phyloP scores from a whole-genome alignment of 1,284 basidiomycete genomes.

The Crucibulum parvulum region DNA sequence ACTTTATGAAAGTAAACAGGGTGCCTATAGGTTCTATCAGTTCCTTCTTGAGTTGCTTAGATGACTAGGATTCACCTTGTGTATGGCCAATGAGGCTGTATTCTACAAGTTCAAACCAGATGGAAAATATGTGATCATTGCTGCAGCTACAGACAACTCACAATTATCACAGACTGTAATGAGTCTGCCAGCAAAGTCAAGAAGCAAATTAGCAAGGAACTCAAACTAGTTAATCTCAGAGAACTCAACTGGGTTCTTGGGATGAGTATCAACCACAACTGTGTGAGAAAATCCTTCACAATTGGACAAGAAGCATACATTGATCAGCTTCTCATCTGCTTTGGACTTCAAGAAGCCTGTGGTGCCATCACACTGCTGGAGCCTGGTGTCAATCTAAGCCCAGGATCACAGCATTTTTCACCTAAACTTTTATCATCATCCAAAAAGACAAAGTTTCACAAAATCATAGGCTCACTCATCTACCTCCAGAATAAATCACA shows the following conservation, averaged over 20 bases:
- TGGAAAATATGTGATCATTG: constrained; percentile 26
- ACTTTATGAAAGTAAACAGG: constrained; percentile 36
- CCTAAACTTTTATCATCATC: constrained; percentile 4
- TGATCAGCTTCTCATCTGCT: constrained; percentile 21
- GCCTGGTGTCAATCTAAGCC: constrained; percentile 16
- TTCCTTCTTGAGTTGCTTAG: constrained; percentile 15
- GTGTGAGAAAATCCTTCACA: constrained; percentile 19
- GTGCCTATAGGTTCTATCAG: constrained; percentile 28
- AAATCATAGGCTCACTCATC: constrained; percentile 30
- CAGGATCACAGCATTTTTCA: constrained; percentile 16
- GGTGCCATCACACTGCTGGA: constrained; percentile 20
- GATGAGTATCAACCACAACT: constrained; percentile 22
- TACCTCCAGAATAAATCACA: constrained; percentile 27
- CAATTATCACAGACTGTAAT: constrained; percentile 25
- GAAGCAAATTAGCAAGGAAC: constrained; percentile 21
- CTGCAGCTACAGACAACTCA: constrained; percentile 38
- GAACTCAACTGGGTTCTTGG: constrained; percentile 34
- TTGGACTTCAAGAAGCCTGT: constrained; percentile 21
- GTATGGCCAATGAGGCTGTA: constrained; percentile 23
- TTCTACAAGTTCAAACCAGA: constrained; percentile 23
- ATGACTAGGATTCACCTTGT: constrained; percentile 14
- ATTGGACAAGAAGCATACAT: constrained; percentile 32
- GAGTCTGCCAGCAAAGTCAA: constrained; percentile 15
- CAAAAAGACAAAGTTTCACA: constrained; percentile 17
- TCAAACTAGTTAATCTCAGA: constrained; percentile 32